Evolutionary conservation across 1,139 yeast species (phyloP), one percentile per base, ranked within the genome.

Genomic region (Candida dubliniensis): DNA sequence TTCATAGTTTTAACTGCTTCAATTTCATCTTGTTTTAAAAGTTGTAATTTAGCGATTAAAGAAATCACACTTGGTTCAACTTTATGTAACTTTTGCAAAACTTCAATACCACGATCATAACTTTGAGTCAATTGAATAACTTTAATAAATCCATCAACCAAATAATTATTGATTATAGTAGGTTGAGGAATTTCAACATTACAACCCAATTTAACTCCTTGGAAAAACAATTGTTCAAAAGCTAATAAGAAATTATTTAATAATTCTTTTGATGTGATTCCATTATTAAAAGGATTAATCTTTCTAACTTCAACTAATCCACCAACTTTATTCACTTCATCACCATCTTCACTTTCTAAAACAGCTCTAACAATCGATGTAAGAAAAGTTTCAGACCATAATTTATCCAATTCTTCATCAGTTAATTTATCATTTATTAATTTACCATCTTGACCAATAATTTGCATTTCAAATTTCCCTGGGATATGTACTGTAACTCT

Each of bases 121-220:
- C 77, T 66, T 36, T 84, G 87, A 1, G 96, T 82, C 38, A 89
- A 64, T 44, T 83, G 77, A 33, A 87, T 71, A 43, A 84, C 74
- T 52, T 76, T 76, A 52, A 86, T 57, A 43, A 93, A 76, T 0
- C 95, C 85, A 58, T 88, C 93, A 10, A 89, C 84, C 44, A 93
- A 70, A 59, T 82, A 81, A 65, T 93, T 93, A 48, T 83, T 77
- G 41, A 83, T 71, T 15, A 82, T 59, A 0, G 88, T 79, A 0
- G 96, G 82, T 44, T 80, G 82, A 50, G 89, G 87, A 59, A 82
- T 65, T 15, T 88, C 91, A 58, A 81, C 71, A 47, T 79, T 67
- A 71, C 89, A 74, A 48, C 98, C 83, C 56, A 79, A 61, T 50
- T 76, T 71, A 5, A 79, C 74, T 2, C 96, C 96, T 42, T 76